These are phyloP conservation scores for Aspergillus leporis DNA, from an alignment of 495 filamentous ascomycete species.

Conservation along the genomic window DNA sequence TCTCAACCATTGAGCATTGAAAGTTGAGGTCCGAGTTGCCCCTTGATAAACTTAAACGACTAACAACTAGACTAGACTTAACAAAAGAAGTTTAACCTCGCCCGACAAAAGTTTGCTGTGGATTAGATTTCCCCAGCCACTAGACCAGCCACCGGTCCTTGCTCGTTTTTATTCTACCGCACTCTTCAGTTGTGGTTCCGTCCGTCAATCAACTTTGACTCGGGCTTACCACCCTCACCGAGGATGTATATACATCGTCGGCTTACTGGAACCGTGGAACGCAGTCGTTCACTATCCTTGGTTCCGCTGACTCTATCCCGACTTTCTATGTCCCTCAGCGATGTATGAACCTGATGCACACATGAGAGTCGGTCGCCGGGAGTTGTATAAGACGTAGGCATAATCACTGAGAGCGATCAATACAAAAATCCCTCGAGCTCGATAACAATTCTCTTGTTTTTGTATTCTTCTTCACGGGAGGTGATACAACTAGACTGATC, in stretches of 20 bases:
- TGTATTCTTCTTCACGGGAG: too few species aligned
- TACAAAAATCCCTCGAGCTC: background rate
- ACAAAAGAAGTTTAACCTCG: background rate
- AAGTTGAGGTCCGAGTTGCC: background rate
- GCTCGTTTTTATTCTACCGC: slow-evolving; percentile 1
- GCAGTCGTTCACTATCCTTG: background rate
- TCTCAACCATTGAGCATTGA: background rate
- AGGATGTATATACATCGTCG: background rate
- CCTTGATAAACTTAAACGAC: background rate
- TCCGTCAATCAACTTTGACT: too few species aligned
- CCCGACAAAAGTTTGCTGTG: background rate
- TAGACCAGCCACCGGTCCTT: slow-evolving; percentile 9
- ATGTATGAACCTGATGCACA: too few species aligned
- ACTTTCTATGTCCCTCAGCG: too few species aligned
- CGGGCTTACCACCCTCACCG: background rate
- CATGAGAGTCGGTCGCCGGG: background rate
- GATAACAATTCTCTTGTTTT: background rate
- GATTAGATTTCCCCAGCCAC: slow-evolving; percentile 5
- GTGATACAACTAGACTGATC: background rate
- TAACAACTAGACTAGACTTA: background rate
- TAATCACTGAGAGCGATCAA: background rate
- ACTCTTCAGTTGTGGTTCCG: too few species aligned
- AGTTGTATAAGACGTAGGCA: background rate
- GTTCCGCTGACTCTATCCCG: background rate
- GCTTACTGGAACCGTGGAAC: too few species aligned